These are phyloP conservation scores for Talaromyces amestolkiae DNA, from an alignment of 2,329 filamentous ascomycete species.

Conservation along the genomic window DNA sequence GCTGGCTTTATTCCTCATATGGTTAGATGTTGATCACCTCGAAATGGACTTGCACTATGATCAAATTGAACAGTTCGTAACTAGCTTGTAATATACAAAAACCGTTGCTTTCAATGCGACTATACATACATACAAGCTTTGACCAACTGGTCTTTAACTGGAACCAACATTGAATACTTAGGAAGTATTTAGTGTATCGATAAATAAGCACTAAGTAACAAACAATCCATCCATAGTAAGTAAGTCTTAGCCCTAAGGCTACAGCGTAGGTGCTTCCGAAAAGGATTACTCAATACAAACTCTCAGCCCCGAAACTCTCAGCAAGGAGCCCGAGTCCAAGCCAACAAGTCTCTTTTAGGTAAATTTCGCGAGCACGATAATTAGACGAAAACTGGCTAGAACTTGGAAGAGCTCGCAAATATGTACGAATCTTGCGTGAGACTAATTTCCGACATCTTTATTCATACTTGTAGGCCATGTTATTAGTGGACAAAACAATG, in stretches of 20 bases:
- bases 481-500: neutral
- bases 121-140: too few relatives aligned
- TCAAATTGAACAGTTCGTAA: neutral
- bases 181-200: neutral
- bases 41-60: neutral
- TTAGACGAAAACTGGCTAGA: neutral
- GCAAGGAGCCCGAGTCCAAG: neutral
- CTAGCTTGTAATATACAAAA: neutral
- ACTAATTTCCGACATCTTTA: neutral
- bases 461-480: neutral
- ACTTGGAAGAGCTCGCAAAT: neutral
- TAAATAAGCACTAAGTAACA: neutral
- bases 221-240: neutral
- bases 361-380: neutral
- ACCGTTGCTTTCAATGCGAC: too few relatives aligned
- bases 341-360: neutral
- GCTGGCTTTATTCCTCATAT: neutral
- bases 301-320: neutral
- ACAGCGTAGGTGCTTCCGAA: too few relatives aligned
- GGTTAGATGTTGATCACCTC: neutral
- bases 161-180: too few relatives aligned
- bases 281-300: neutral
- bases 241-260: too few relatives aligned
- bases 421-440: neutral
- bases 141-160: too few relatives aligned